Evolutionary conservation across 768 basidiomycete species (phyloP).

Genomic region (Lanmaoa rubissima): DNA sequence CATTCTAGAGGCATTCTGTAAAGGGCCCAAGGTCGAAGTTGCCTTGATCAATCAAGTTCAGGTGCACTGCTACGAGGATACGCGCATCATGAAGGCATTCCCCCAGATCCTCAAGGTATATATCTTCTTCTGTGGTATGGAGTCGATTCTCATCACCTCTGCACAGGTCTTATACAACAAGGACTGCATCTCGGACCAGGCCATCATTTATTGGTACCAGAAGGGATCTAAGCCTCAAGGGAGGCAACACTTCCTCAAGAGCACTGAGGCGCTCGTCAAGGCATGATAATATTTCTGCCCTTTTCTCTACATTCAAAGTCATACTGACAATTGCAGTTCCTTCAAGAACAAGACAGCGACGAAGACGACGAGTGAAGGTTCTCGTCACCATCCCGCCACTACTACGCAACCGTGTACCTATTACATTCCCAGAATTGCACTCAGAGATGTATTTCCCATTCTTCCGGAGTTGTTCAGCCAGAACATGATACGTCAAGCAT

Average conservation of each 20-base stretch:
- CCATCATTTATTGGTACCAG: conserved; percentile 97
- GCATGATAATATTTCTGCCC: conserved; percentile 35
- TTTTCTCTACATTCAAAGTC: conserved; percentile 7
- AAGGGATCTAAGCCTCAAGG: conserved; percentile 97
- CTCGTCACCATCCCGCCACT: background rate
- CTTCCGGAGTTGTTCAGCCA: background rate
- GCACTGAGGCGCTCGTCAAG: conserved; percentile 86
- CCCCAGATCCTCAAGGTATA: conserved; percentile 87
- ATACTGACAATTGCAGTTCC: conserved; percentile 65
- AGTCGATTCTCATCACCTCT: conserved; percentile 8
- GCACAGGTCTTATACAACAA: conserved; percentile 88
- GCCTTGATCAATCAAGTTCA: conserved; percentile 94
- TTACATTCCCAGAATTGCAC: conserved; percentile 15
- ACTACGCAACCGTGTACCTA: conserved; percentile 17
- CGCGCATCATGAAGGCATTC: conserved; percentile 92
- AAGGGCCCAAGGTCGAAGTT: conserved; percentile 86
- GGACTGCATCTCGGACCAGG: conserved; percentile 93
- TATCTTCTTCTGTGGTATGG: background rate
- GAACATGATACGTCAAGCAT: background rate
- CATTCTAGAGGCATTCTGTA: conserved; percentile 88
- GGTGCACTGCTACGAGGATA: conserved; percentile 95
- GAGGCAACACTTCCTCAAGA: conserved; percentile 91
- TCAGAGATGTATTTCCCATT: conserved; percentile 11
- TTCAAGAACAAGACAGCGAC: conserved; percentile 81
- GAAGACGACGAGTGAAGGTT: conserved; percentile 46